These are phyloP conservation scores for Leccinum rimulosum DNA, from an alignment of 768 basidiomycete genomes.

Conservation along the genomic window DNA sequence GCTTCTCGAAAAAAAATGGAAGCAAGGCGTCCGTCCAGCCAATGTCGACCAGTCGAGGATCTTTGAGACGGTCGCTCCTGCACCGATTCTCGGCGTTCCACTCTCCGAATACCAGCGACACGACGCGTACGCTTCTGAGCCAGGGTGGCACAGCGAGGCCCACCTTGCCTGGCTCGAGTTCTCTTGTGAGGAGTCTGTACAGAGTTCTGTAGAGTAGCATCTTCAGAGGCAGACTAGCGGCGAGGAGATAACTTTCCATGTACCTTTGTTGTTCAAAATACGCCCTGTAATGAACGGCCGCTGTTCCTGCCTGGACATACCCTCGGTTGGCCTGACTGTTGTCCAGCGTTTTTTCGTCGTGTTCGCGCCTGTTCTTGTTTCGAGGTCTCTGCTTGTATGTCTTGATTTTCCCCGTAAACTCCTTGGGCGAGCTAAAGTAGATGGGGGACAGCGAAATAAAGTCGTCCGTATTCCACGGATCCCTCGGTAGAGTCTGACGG, in stretches of 20 bases:
- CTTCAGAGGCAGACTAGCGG: background rate
- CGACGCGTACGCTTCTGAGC: constrained; percentile 30
- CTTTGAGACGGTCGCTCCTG: constrained; percentile 26
- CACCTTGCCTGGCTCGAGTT: constrained; percentile 30
- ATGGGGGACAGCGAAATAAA: constrained; percentile 52
- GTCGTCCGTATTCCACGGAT: constrained; percentile 16
- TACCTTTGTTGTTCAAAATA: constrained; percentile 48
- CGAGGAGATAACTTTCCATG: background rate
- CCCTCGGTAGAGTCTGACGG: constrained; percentile 13
- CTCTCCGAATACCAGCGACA: constrained; percentile 37
- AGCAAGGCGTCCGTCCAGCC: constrained; percentile 41
- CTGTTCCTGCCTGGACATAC: constrained; percentile 25
- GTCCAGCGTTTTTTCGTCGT: constrained; percentile 21
- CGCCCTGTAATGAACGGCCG: constrained; percentile 31
- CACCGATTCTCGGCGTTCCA: constrained; percentile 35
- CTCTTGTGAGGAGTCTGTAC: constrained; percentile 30
- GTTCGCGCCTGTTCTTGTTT: constrained; percentile 30
- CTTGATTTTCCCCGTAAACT: constrained; percentile 38
- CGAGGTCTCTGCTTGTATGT: constrained; percentile 38
- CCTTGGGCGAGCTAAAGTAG: constrained; percentile 32
- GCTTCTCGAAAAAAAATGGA: constrained; percentile 24
- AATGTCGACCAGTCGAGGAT: constrained; percentile 37
- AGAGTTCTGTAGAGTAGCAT: constrained; percentile 26
- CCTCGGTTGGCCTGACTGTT: constrained; percentile 44
- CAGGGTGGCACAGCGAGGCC: constrained; percentile 32